Evolutionary conservation across 805 yeast species (phyloP).

Genomic region (Wickerhamomyces bovis): DNA sequence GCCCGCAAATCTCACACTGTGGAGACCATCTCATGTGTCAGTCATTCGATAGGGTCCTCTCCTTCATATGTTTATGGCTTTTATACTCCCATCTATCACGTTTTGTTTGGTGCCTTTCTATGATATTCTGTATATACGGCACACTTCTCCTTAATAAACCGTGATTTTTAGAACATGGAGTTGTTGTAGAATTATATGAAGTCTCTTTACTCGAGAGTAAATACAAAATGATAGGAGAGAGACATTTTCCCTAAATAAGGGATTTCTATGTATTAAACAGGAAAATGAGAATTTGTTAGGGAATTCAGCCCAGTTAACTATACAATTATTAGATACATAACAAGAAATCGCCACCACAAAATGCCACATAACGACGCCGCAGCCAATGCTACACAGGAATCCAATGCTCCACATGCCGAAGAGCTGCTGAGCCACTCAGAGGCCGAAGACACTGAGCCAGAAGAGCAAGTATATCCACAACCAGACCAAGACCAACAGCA

Average conservation of each 20-base stretch:
- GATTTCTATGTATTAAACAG: no score
- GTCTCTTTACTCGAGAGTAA: no score
- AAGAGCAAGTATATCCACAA: conserved; percentile 7
- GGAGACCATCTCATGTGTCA: no score
- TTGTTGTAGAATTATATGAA: no score
- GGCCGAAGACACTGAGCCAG: conserved; percentile 18
- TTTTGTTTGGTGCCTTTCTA: not conserved
- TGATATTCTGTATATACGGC: not conserved
- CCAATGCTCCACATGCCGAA: not conserved
- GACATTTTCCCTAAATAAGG: no score
- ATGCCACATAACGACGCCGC: not conserved
- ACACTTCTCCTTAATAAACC: not conserved
- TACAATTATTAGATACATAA: no score
- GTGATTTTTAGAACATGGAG: not conserved
- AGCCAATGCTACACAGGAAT: not conserved
- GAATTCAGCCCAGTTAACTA: no score
- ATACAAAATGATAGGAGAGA: no score
- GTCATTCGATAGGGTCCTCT: no score
- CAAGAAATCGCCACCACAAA: no score
- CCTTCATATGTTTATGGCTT: not conserved
- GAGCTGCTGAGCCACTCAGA: conserved; percentile 17
- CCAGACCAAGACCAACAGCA: conserved; percentile 2
- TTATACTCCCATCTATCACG: not conserved
- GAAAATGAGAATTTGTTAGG: no score
- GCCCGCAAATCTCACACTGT: no score